Evolutionary conservation across 2,329 filamentous ascomycete species (phyloP).

Genomic region (Scedosporium apiospermum): DNA sequence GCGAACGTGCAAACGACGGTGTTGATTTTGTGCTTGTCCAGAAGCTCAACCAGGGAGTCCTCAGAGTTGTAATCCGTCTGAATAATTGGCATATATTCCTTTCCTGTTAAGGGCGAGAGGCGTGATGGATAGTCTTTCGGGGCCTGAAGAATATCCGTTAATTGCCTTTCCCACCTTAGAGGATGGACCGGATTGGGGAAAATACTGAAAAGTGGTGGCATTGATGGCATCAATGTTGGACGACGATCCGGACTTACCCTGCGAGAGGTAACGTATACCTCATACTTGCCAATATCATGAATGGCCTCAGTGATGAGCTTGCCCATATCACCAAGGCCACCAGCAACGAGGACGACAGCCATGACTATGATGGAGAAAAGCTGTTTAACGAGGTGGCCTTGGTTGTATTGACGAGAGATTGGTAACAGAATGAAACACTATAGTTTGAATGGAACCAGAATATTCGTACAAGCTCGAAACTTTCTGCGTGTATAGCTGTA

Average conservation of each 20-base stretch:
- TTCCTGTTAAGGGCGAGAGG: conserved; percentile 13
- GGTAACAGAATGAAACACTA: too few species aligned
- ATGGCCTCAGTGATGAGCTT: conserved; percentile 35
- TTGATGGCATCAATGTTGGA: too few species aligned
- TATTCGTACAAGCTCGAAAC: too few species aligned
- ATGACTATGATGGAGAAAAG: conserved; percentile 11
- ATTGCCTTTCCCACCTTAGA: background rate
- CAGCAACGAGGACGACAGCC: conserved; percentile 32
- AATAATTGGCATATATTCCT: conserved; percentile 15
- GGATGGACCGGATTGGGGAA: too few species aligned
- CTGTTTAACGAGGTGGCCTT: background rate
- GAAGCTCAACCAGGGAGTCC: conserved; percentile 12
- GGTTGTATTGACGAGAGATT: background rate
- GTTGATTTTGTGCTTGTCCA: conserved; percentile 14
- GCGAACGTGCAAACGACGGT: conserved; percentile 23
- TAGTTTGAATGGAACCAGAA: too few species aligned
- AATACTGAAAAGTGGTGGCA: too few species aligned
- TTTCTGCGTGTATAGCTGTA: too few species aligned
- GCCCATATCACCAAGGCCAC: conserved; percentile 35
- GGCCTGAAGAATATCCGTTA: background rate
- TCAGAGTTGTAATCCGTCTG: conserved; percentile 19
- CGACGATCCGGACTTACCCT: conserved; percentile 17
- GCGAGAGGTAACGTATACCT: conserved; percentile 31
- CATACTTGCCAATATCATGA: conserved; percentile 21
- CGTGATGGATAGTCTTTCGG: conserved; percentile 1